A percentile compares a stretch with the other conserved stretches of the same genome.
Conservation (phyloP, 768 basidiomycete species). For the Udeniomyces megalosporus region DNA sequence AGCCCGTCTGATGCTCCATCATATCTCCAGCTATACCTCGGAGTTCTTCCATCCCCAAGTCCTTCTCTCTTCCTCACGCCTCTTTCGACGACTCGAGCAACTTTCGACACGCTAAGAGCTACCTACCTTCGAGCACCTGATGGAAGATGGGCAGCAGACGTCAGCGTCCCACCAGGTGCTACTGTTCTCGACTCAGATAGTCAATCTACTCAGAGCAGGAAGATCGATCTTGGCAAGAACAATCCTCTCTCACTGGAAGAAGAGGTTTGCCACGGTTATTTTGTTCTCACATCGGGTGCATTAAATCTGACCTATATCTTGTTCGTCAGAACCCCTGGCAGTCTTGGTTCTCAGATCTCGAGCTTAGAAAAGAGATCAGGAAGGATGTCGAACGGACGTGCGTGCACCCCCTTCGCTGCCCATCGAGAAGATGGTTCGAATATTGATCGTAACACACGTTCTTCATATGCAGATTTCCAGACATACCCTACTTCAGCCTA, state of each 20-base stretch:
- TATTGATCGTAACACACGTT: background rate
- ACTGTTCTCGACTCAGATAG: slow-evolving; percentile 14
- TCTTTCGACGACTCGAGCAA: background rate
- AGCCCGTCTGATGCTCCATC: slow-evolving; percentile 12
- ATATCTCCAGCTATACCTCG: slow-evolving; percentile 17
- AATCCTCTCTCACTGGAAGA: slow-evolving; percentile 68
- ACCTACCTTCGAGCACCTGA: slow-evolving; percentile 72
- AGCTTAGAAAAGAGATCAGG: slow-evolving; percentile 69
- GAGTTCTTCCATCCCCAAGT: slow-evolving; percentile 17
- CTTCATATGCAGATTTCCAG: slow-evolving; percentile 57
- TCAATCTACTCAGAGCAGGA: background rate
- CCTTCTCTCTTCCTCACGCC: slow-evolving; percentile 25
- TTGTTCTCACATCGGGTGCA: background rate
- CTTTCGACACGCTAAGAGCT: slow-evolving; percentile 40
- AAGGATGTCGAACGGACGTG: slow-evolving; percentile 95
- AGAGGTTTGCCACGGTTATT: slow-evolving; percentile 36
- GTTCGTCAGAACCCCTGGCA: slow-evolving; percentile 90
- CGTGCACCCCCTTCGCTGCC: slow-evolving; percentile 27
- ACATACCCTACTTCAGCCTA: slow-evolving; percentile 75
- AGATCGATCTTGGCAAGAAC: slow-evolving; percentile 46
- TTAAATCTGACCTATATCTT: slow-evolving; percentile 10
- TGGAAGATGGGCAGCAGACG: slow-evolving; percentile 55
- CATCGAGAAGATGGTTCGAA: background rate
- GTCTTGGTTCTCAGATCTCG: slow-evolving; percentile 77
- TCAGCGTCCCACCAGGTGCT: slow-evolving; percentile 22